A percentile compares a stretch with the other conserved stretches of the same genome.
Evolutionary conservation across 176 grass and related monocot genomes (phyloP).

Genomic region (Bonia amplexicaulis): DNA sequence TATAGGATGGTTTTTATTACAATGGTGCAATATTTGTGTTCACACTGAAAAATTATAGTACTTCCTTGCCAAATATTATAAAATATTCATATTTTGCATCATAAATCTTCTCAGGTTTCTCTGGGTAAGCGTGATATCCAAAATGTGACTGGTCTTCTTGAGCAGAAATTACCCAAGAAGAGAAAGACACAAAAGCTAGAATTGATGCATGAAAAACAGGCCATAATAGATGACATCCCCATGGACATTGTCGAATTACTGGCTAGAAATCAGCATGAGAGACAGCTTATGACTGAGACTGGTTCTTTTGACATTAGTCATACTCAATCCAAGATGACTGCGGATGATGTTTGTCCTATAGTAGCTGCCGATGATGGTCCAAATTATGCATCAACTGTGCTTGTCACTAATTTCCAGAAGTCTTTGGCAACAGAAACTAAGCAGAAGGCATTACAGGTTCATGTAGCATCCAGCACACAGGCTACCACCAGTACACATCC

Average conservation of each 20-base stretch:
- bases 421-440: conserved; percentile 12
- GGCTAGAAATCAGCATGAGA: conserved; percentile 54
- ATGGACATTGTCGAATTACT: conserved; percentile 95
- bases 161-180: conserved; percentile 32
- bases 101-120: conserved; percentile 37
- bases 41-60: neutral
- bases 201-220: conserved; percentile 18
- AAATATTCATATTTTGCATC: conserved; percentile 23
- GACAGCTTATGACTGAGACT: conserved; percentile 28
- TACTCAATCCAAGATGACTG: neutral
- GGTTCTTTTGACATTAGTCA: conserved; percentile 6
- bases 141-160: conserved; percentile 4
- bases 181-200: conserved; percentile 34
- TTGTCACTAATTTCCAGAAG: conserved; percentile 28
- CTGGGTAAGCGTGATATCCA: conserved; percentile 18
- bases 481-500: neutral
- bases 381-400: conserved; percentile 16
- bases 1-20: neutral
- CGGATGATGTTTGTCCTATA: conserved; percentile 34
- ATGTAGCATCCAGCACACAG: neutral
- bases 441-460: conserved; percentile 19
- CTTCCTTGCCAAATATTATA: conserved; percentile 3
- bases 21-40: neutral
- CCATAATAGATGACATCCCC: conserved; percentile 59
- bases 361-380: conserved; percentile 8